Evolutionary conservation across 768 basidiomycete genomes (phyloP).

Genomic region (Leucocoprinus sp.): DNA sequence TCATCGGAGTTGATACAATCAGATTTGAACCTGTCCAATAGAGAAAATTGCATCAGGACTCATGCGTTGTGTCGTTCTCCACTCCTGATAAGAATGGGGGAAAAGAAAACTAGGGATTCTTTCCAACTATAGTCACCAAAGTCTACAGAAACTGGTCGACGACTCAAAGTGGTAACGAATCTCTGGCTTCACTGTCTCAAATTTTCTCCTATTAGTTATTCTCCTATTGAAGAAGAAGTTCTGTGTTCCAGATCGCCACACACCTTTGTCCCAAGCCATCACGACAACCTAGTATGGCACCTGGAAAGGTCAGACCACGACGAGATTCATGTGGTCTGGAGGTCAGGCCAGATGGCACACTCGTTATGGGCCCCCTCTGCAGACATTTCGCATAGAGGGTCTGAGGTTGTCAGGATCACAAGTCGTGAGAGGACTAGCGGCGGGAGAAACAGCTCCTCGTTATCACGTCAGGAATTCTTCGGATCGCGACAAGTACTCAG

Average conservation of each 20-base stretch:
- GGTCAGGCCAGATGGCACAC: not conserved
- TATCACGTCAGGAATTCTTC: not conserved
- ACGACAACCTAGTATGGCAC: not conserved
- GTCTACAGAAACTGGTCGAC: too few species aligned
- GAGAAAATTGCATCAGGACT: too few species aligned
- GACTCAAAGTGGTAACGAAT: too few species aligned
- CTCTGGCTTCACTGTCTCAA: not conserved
- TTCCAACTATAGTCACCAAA: too few species aligned
- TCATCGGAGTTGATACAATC: too few species aligned
- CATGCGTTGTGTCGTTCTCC: too few species aligned
- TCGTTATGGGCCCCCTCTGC: not conserved
- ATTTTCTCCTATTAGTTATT: not conserved
- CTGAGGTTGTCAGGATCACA: not conserved
- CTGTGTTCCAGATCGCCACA: not conserved
- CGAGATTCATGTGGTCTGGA: conserved; percentile 2
- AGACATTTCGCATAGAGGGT: too few species aligned
- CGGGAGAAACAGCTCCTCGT: not conserved
- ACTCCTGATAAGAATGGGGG: too few species aligned
- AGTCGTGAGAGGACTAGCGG: not conserved
- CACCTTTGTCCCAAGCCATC: not conserved
- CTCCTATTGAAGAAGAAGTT: not conserved
- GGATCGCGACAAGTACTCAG: not conserved
- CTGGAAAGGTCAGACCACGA: not conserved
- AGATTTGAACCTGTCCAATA: too few species aligned
- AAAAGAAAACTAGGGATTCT: too few species aligned